Base-by-base conservation (phyloP, 176 grass and related monocot species). In the Alopecurus myosuroides region DNA sequence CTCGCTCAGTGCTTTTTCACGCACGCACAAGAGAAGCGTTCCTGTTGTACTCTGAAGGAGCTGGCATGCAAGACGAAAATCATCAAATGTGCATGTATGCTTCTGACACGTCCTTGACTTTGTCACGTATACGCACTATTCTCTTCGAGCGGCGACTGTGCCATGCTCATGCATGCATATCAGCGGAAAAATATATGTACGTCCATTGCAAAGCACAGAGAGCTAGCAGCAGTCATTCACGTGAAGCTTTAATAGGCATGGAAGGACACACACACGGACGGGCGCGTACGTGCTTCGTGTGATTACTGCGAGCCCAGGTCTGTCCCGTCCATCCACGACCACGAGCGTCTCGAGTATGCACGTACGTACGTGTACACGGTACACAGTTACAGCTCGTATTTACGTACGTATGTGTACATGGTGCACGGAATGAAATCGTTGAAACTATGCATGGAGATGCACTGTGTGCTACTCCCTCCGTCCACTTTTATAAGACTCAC, bases 241-340 rank as follows among this genome's bases (percentile, higher is more conserved):
- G 84, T 86, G 84, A 85, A 70, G 58, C 33, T 66, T 65, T 52
- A 76, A 52, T 69, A 17, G 14, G 7, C 20, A 52, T 17, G 41
- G 28, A 18, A 66, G 41, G 77, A 19, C 34, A 35, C 25, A 26
- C 36, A 34, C n/a, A n/a, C n/a, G n/a, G n/a, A n/a, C 74, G 51
- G 35, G 49, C 30, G 74, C 73, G 35, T 42, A 28, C 42, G 56
- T 51, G 70, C 25, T 72, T 74, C 65, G 25, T 44, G 52, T 60
- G 51, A 23, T 60, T 34, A 73, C 58, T 80, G 40, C 40, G 0
- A 19, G 11, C 13, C 49, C 9, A 31, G 36, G 20, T 60, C 77
- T 22, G 26, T 30, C 17, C 10, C n/a, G 1, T n/a, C 18, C 18
- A 23, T 17, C 28, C 58, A 65, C 57, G 67, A 1, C 4, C 69